Percentiles rank a stretch among this genome's conserved stretches.
Conservation (phyloP, 2,329 filamentous ascomycete species). For the Aplosporella prunicola region DNA sequence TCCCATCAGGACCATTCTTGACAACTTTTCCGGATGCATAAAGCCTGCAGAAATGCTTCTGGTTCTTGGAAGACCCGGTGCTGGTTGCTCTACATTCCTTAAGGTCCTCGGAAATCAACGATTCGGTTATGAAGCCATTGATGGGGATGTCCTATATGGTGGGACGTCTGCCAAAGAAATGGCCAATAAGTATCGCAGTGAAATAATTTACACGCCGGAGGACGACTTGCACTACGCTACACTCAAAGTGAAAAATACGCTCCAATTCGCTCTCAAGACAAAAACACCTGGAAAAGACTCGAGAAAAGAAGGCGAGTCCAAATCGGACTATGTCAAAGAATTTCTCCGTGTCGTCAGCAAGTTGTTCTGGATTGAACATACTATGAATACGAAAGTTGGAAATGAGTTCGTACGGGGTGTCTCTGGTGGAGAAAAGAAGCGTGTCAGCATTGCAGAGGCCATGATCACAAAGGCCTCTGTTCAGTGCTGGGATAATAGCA, state of each 20-base stretch:
- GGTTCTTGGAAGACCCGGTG: conserved; percentile 58
- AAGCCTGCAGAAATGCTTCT: conserved; percentile 65
- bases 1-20: conserved; percentile 54
- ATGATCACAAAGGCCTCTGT: conserved; percentile 35
- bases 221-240: conserved; percentile 69
- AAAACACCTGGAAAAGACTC: conserved; percentile 55
- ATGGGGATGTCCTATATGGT: conserved; percentile 48
- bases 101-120: conserved; percentile 60
- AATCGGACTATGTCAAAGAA: conserved; percentile 50
- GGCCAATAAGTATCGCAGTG: conserved; percentile 52
- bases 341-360: conserved; percentile 61
- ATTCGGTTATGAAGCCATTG: conserved; percentile 47
- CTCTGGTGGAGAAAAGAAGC: conserved; percentile 40
- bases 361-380: conserved; percentile 63
- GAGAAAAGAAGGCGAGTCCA: conserved; percentile 52
- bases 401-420: conserved; percentile 62
- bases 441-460: conserved; percentile 40
- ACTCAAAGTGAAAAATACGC: conserved; percentile 64
- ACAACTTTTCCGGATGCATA: conserved; percentile 57
- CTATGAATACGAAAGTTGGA: conserved; percentile 63
- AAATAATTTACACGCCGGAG: conserved; percentile 67
- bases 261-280: conserved; percentile 62
- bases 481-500: conserved; percentile 50
- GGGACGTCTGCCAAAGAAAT: conserved; percentile 44
- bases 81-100: conserved; percentile 62